A percentile compares a stretch with the other conserved stretches of the same genome.
Evolutionary conservation across 345 rosid species (phyloP).

Genomic region (Balakata baccata): DNA sequence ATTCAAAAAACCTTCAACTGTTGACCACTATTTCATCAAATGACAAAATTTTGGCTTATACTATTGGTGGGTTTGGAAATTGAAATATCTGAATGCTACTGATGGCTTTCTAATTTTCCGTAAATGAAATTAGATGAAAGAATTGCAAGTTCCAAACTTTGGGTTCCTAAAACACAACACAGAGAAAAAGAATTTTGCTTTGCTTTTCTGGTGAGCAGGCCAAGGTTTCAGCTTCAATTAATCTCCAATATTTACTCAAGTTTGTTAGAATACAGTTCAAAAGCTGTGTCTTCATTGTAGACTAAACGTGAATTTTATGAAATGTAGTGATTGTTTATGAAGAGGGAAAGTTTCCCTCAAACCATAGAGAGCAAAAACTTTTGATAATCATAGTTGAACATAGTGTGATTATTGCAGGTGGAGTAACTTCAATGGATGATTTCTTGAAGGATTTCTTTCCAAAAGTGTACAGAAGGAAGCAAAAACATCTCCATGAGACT

Average conservation of each 20-base stretch:
- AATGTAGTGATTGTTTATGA: too few relatives aligned
- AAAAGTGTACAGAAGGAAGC: constrained; percentile 23
- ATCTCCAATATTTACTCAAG: too few relatives aligned
- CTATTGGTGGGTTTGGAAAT: not conserved
- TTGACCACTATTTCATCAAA: not conserved
- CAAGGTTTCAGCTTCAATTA: not conserved
- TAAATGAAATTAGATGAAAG: not conserved
- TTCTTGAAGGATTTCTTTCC: constrained; percentile 36
- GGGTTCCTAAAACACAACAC: not conserved
- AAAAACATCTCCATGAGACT: constrained; percentile 29
- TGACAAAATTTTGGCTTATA: not conserved
- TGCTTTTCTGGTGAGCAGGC: not conserved
- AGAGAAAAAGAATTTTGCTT: too few relatives aligned
- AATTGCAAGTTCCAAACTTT: not conserved
- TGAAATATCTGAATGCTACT: not conserved
- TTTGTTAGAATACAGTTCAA: too few relatives aligned
- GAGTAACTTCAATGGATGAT: constrained; percentile 27
- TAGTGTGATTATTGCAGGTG: constrained; percentile 19
- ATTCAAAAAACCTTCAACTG: not conserved
- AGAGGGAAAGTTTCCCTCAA: too few relatives aligned
- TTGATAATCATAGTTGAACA: too few relatives aligned
- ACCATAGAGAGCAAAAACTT: too few relatives aligned
- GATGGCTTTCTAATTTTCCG: not conserved
- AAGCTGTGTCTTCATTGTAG: too few relatives aligned
- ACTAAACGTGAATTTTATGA: too few relatives aligned